Evolutionary conservation across 73 alveolate species (phyloP).

Genomic region (Uronychia setigera): DNA sequence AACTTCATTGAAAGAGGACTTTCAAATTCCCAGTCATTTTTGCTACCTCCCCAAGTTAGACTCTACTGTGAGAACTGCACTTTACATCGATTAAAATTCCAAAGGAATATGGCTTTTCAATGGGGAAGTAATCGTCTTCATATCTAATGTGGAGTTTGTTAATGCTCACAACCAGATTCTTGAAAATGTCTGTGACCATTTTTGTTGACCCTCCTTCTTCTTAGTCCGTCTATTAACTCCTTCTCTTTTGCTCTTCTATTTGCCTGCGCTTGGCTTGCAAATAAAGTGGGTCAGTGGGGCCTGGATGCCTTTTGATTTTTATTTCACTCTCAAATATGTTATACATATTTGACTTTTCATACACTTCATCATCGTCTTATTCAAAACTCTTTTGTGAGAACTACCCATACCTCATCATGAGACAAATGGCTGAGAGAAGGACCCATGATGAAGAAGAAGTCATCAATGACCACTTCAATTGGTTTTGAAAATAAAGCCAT

Average conservation of each 20-base stretch:
- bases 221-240: conserved; percentile 7
- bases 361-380: conserved; percentile 31
- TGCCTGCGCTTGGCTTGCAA: background rate
- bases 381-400: background rate
- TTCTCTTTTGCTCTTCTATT: conserved; percentile 8
- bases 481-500: conserved; percentile 32
- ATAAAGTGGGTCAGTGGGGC: background rate
- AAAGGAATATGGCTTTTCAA: conserved; percentile 55
- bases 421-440: conserved; percentile 60
- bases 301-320: conserved; percentile 16
- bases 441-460: conserved; percentile 54
- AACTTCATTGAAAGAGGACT: conserved; percentile 19
- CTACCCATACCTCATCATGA: conserved; percentile 22
- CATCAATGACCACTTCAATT: conserved; percentile 37
- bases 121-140: conserved; percentile 66
- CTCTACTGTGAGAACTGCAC: background rate
- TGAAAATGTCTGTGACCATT: conserved; percentile 25
- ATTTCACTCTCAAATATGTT: conserved; percentile 2
- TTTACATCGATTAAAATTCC: conserved; percentile 43
- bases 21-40: conserved; percentile 36
- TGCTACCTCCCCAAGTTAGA: conserved; percentile 26
- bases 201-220: conserved; percentile 49
- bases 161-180: conserved; percentile 34
- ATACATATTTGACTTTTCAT: conserved; percentile 24
- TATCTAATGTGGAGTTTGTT: conserved; percentile 61